These are phyloP conservation scores for Tolypocladium ophioglossoides DNA, from an alignment of 2,329 filamentous ascomycete genomes.

Conservation along the genomic window DNA sequence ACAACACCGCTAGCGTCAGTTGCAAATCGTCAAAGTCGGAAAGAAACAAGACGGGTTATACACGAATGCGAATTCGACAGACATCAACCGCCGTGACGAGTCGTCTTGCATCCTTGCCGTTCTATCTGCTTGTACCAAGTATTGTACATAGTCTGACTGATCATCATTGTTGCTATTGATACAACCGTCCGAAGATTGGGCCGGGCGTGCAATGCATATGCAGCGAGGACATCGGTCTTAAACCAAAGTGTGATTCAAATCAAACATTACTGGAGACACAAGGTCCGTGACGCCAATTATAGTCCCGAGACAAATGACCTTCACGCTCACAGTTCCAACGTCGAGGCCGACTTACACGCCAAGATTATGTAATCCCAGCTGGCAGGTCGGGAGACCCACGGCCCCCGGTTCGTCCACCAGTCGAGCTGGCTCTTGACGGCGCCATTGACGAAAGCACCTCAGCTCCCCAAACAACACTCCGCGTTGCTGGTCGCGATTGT, in stretches of 20 bases:
- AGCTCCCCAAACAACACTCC: background rate
- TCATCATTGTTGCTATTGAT: background rate
- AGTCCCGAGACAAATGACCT: background rate
- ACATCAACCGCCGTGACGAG: no score
- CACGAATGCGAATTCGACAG: background rate
- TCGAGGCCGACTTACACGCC: background rate
- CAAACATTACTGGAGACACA: background rate
- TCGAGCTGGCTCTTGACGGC: background rate
- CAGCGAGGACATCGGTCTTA: background rate
- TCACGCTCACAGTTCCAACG: background rate
- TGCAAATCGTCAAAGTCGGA: background rate
- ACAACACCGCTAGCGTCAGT: background rate
- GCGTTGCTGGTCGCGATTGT: background rate
- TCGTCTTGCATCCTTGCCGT: background rate
- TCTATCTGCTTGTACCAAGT: no score
- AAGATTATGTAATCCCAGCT: background rate
- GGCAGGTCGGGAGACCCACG: no score
- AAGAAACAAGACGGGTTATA: background rate
- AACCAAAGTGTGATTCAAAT: background rate
- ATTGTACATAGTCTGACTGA: no score
- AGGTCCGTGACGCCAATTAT: background rate
- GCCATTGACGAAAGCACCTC: background rate
- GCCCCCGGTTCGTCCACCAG: background rate
- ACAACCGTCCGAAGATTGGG: background rate
- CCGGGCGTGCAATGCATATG: background rate